Percentiles rank a stretch among this genome's conserved stretches.
Conservation (phyloP, 2,329 filamentous ascomycete genomes). For the Paecilomyces formosus region DNA sequence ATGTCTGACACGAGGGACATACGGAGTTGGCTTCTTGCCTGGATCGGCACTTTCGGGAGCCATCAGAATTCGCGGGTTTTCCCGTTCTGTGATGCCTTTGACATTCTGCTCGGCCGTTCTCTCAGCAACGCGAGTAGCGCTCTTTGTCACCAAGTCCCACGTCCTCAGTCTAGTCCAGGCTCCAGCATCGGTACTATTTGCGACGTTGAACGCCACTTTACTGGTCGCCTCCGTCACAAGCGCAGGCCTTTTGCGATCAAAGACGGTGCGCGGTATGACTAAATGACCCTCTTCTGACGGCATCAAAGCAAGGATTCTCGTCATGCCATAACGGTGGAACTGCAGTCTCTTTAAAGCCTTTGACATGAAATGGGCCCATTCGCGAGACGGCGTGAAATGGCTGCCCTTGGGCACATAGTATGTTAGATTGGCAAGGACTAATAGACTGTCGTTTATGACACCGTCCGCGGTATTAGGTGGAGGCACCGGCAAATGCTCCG, state of each 20-base stretch:
- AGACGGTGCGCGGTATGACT: slow-evolving; percentile 55
- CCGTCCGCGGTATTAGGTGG: slow-evolving; percentile 40
- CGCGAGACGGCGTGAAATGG: slow-evolving; percentile 46
- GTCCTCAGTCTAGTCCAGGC: slow-evolving; percentile 15
- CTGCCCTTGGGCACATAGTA: slow-evolving; percentile 46
- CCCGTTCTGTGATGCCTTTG: slow-evolving; percentile 22
- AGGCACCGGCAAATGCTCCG: slow-evolving; percentile 39
- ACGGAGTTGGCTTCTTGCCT: slow-evolving; percentile 9
- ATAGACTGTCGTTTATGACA: slow-evolving; percentile 61
- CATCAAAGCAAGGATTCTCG: slow-evolving; percentile 72
- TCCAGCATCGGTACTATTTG: slow-evolving; percentile 29
- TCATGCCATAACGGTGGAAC: slow-evolving; percentile 69
- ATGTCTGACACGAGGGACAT: slow-evolving; percentile 29
- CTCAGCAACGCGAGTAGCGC: slow-evolving; percentile 19
- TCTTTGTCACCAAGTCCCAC: slow-evolving; percentile 16
- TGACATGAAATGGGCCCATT: slow-evolving; percentile 47
- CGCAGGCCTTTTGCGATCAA: slow-evolving; percentile 49
- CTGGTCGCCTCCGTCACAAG: slow-evolving; percentile 51
- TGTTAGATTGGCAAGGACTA: slow-evolving; percentile 63
- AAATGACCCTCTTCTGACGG: slow-evolving; percentile 51
- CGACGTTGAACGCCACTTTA: slow-evolving; percentile 46
- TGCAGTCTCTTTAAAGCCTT: slow-evolving; percentile 50
- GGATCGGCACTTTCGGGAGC: slow-evolving; percentile 15
- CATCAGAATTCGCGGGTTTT: slow-evolving; percentile 12
- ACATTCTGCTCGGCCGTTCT: slow-evolving; percentile 20